phyloP scores from a whole-genome alignment of 2,329 filamentous ascomycete species.

The Periconia sp. region DNA sequence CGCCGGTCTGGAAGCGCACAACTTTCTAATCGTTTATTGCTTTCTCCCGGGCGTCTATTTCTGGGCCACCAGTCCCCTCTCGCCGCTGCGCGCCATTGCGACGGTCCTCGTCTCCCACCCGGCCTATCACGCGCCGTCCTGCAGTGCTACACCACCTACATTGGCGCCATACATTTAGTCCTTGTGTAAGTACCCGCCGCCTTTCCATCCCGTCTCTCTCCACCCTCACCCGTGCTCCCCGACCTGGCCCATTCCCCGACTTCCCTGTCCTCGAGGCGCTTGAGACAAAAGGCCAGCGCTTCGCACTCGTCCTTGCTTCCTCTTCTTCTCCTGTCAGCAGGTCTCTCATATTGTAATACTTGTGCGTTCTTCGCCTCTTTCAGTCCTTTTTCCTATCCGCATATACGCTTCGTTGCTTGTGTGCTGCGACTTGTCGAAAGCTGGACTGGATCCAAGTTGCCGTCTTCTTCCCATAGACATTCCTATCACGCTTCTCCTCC shows the following conservation, averaged over 20 bases:
- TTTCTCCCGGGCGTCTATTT: slow-evolving; percentile 50
- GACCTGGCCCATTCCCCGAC: slow-evolving; percentile 34
- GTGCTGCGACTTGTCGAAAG: slow-evolving; percentile 43
- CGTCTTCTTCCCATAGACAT: slow-evolving; percentile 32
- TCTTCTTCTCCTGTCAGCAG: slow-evolving; percentile 46
- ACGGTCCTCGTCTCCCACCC: slow-evolving; percentile 33
- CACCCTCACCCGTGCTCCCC: slow-evolving; percentile 37
- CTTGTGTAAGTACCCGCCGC: slow-evolving; percentile 48
- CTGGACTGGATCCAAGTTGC: slow-evolving; percentile 47
- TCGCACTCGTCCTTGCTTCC: slow-evolving; percentile 37
- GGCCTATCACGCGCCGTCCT: slow-evolving; percentile 41
- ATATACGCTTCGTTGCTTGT: slow-evolving; percentile 23
- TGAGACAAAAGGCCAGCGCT: slow-evolving; percentile 49
- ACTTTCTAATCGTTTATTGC: slow-evolving; percentile 39
- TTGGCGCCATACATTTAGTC: slow-evolving; percentile 47
- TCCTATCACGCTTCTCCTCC: slow-evolving; percentile 22
- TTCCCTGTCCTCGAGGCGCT: slow-evolving; percentile 43
- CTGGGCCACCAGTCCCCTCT: slow-evolving; percentile 39
- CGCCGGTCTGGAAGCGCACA: slow-evolving; percentile 37
- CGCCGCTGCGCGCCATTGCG: slow-evolving; percentile 35
- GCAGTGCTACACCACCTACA: slow-evolving; percentile 39
- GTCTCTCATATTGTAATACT: slow-evolving; percentile 50
- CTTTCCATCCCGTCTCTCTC: slow-evolving; percentile 40
- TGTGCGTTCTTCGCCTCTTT: slow-evolving; percentile 37
- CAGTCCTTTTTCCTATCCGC: slow-evolving; percentile 22